phyloP scores from a whole-genome alignment of 768 basidiomycete genomes.

The Tremella mesenterica region DNA sequence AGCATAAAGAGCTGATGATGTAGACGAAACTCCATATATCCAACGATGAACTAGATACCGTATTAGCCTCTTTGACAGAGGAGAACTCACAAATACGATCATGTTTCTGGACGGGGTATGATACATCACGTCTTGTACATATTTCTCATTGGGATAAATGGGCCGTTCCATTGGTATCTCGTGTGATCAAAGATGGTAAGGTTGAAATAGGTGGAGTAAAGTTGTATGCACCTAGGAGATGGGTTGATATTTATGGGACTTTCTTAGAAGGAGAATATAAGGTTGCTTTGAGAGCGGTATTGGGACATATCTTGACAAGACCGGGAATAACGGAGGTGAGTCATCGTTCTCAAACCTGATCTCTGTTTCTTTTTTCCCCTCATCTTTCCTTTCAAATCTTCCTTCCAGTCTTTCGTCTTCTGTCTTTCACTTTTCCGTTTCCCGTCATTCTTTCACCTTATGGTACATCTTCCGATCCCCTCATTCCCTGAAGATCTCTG shows the following conservation, averaged over 20 bases:
- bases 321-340: constrained; percentile 39
- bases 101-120: constrained; percentile 36
- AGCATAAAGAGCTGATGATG: not conserved
- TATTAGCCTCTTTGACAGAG: constrained; percentile 9
- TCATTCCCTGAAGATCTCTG: too few species aligned
- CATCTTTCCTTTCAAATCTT: too few species aligned
- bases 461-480: too few species aligned
- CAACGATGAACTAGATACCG: not conserved
- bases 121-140: constrained; percentile 25
- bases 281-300: constrained; percentile 9
- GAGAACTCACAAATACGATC: not conserved
- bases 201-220: not conserved
- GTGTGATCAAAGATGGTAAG: not conserved
- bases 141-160: constrained; percentile 7
- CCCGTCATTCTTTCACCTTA: too few species aligned
- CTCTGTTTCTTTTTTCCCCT: too few species aligned
- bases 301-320: constrained; percentile 13
- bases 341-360: too few species aligned
- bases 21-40: not conserved
- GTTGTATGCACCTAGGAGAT: constrained; percentile 19
- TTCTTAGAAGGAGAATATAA: constrained; percentile 20
- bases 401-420: too few species aligned
- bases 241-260: constrained; percentile 33
- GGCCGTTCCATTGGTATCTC: constrained; percentile 2
- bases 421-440: too few species aligned